Evolutionary conservation across 805 yeast genomes (phyloP).

Genomic region (Pichia phayaonensis): DNA sequence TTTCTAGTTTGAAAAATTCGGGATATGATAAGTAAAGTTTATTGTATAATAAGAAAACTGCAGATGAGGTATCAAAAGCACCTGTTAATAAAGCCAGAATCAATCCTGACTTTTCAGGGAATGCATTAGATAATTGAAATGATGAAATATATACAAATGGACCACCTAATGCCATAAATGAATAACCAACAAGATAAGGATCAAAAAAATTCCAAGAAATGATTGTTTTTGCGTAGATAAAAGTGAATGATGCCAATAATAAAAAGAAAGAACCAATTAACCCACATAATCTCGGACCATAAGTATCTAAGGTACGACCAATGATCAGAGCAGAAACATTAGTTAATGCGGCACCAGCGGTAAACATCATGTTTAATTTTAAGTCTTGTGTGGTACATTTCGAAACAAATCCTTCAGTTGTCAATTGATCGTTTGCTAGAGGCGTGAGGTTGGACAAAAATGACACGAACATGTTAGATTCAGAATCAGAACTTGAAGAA

Average conservation of each 20-base stretch:
- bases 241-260: slow-evolving; percentile 37
- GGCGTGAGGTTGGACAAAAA: slow-evolving; percentile 3
- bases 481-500: not conserved
- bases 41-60: slow-evolving; percentile 43
- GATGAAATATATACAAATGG: slow-evolving; percentile 50
- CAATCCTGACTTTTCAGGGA: slow-evolving; percentile 46
- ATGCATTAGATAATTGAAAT: slow-evolving; percentile 50
- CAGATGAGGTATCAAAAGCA: slow-evolving; percentile 53
- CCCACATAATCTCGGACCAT: slow-evolving; percentile 49
- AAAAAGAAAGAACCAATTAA: slow-evolving; percentile 42
- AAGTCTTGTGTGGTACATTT: slow-evolving; percentile 46
- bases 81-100: slow-evolving; percentile 49
- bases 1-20: slow-evolving; percentile 32
- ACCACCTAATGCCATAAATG: slow-evolving; percentile 49
- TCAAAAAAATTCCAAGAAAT: slow-evolving; percentile 27
- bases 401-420: slow-evolving; percentile 27
- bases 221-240: slow-evolving; percentile 33
- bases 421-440: slow-evolving; percentile 5
- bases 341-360: slow-evolving; percentile 49
- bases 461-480: not conserved
- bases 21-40: slow-evolving; percentile 30
- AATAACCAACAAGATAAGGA: slow-evolving; percentile 46
- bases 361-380: slow-evolving; percentile 50
- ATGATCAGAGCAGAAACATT: slow-evolving; percentile 46
- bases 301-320: slow-evolving; percentile 41